These are phyloP conservation scores for Fusarium sp. DNA, from an alignment of 2,329 filamentous ascomycete genomes.

Conservation along the genomic window DNA sequence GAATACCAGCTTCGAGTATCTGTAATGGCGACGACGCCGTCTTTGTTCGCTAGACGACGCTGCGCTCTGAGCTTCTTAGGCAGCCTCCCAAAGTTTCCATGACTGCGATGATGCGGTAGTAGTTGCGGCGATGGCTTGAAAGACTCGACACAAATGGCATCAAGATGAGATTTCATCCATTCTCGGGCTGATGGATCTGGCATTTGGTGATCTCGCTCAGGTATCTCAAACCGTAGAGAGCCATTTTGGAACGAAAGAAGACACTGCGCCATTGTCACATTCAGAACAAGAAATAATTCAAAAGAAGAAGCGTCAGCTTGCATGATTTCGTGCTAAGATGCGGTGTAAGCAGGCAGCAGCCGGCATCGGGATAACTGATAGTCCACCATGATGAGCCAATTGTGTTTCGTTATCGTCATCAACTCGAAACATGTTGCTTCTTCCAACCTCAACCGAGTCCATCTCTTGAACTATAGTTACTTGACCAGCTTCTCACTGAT, in stretches of 20 bases:
- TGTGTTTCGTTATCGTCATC: neutral
- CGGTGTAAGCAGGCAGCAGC: neutral
- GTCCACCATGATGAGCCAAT: neutral
- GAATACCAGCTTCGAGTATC: neutral
- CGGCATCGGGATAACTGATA: slow-evolving; percentile 2
- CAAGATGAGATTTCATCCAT: neutral
- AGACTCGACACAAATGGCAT: neutral
- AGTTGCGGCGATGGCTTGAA: neutral
- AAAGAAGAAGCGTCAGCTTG: neutral
- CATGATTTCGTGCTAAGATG: neutral
- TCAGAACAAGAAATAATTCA: neutral
- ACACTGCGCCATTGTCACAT: neutral
- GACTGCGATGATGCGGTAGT: neutral
- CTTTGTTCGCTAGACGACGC: neutral
- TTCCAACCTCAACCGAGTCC: neutral
- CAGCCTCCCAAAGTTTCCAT: neutral
- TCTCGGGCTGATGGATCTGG: neutral
- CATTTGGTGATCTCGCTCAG: neutral
- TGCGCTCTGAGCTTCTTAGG: neutral
- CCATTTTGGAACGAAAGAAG: neutral
- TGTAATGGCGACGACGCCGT: neutral
- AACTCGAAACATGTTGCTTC: neutral
- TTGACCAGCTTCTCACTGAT: neutral
- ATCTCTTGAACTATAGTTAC: neutral
- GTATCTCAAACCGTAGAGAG: neutral